phyloP scores from a whole-genome alignment of 2,329 filamentous ascomycete species.

The Ophiostoma novo-ulmi region DNA sequence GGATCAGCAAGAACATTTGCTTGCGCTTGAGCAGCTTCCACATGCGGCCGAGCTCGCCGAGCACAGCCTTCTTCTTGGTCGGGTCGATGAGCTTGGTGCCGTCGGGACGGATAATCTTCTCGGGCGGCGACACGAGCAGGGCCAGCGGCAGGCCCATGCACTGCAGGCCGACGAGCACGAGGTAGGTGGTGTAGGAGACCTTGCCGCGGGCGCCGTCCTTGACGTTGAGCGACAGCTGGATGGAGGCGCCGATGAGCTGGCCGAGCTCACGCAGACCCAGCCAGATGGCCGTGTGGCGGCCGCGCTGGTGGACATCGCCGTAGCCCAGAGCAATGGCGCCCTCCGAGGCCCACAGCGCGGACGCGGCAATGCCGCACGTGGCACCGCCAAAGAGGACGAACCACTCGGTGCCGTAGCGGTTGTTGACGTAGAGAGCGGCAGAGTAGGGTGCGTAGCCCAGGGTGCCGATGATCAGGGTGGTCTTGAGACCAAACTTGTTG shows the following conservation, averaged over 20 bases:
- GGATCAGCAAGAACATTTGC: slow-evolving; percentile 1
- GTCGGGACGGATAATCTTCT: slow-evolving; percentile 12
- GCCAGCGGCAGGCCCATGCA: slow-evolving; percentile 9
- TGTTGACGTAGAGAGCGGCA: slow-evolving; percentile 6
- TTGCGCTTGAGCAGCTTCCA: slow-evolving; percentile 9
- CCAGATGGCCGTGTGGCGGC: slow-evolving; percentile 15
- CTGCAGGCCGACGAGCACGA: slow-evolving; percentile 12
- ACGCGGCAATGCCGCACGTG: slow-evolving; percentile 4
- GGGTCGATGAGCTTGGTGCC: slow-evolving; percentile 1
- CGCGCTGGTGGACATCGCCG: slow-evolving; percentile 3
- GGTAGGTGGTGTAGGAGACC: slow-evolving; percentile 9
- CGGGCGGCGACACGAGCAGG: slow-evolving; percentile 11
- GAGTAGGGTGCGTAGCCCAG: slow-evolving; percentile 11
- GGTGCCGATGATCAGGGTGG: slow-evolving; percentile 12
- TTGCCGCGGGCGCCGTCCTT: slow-evolving; percentile 6
- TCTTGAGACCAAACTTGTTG: slow-evolving; percentile 13
- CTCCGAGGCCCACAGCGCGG: slow-evolving; percentile 11
- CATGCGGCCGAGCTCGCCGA: slow-evolving; percentile 12
- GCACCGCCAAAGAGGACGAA: slow-evolving; percentile 15
- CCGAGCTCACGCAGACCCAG: slow-evolving; percentile 16
- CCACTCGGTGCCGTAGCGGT: slow-evolving; percentile 17
- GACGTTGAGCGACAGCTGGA: slow-evolving; percentile 14
- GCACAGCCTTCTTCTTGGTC: slow-evolving; percentile 15
- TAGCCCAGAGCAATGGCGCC: slow-evolving; percentile 13
- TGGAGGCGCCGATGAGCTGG: slow-evolving; percentile 14